Evolutionary conservation across 768 basidiomycete genomes (phyloP).

Genomic region (Strobilomyces dryophilus): DNA sequence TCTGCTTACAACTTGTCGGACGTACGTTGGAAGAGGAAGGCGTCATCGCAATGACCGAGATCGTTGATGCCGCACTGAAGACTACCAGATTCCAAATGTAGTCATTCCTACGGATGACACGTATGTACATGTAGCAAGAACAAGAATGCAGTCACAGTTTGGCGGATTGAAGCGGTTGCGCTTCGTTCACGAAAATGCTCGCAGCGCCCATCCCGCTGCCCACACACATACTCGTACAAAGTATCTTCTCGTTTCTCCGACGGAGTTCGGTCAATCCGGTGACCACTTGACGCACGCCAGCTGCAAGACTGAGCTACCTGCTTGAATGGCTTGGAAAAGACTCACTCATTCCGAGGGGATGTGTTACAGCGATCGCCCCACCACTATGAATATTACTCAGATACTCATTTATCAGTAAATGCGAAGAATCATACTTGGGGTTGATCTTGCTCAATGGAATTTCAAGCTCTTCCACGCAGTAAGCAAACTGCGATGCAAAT

Average conservation of each 20-base stretch:
- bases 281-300: conserved; percentile 82
- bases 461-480: conserved; percentile 78
- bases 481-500: conserved; percentile 91
- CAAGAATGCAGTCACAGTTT: conserved; percentile 21
- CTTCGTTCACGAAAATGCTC: conserved; percentile 74
- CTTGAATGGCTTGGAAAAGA: neutral
- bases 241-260: conserved; percentile 59
- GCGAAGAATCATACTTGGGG: conserved; percentile 54
- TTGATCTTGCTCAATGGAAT: conserved; percentile 82
- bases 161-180: conserved; percentile 17
- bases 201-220: conserved; percentile 92
- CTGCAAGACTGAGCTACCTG: conserved; percentile 35
- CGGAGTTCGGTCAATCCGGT: conserved; percentile 84
- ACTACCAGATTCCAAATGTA: neutral
- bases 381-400: conserved; percentile 46
- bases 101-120: neutral
- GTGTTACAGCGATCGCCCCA: conserved; percentile 79
- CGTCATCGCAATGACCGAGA: conserved; percentile 62
- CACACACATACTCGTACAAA: conserved; percentile 80
- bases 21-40: conserved; percentile 74
- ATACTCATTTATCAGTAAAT: neutral
- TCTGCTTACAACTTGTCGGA: conserved; percentile 64
- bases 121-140: neutral
- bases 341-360: conserved; percentile 83
- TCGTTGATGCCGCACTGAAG: conserved; percentile 55